Evolutionary conservation across 768 basidiomycete species (phyloP).

Genomic region (Strobilomyces confusus): DNA sequence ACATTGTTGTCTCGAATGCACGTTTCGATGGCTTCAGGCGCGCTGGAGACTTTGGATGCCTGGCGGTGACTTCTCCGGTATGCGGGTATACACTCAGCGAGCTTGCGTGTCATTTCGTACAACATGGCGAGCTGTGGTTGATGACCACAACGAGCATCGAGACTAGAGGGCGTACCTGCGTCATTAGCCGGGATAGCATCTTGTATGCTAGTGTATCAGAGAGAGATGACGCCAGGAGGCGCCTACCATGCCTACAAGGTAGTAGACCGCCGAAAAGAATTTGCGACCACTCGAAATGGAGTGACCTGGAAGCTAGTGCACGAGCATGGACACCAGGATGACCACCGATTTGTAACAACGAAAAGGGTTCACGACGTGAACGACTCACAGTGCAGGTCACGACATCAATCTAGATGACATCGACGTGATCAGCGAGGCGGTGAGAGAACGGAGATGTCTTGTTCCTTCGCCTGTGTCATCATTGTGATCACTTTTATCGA

Average conservation of each 20-base stretch:
- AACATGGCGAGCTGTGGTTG: constrained; percentile 23
- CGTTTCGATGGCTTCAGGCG: constrained; percentile 29
- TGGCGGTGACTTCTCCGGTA: constrained; percentile 18
- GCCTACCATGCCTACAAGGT: not conserved
- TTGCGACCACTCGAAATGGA: constrained; percentile 20
- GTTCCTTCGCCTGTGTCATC: no score
- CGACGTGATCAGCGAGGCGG: no score
- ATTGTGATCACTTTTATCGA: no score
- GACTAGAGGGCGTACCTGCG: constrained; percentile 32
- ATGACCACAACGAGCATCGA: not conserved
- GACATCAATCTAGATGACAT: no score
- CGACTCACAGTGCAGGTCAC: no score
- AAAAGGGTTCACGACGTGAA: no score
- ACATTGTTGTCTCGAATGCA: constrained; percentile 20
- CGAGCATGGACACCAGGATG: not conserved
- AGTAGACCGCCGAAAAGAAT: constrained; percentile 18
- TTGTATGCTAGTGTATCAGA: constrained; percentile 5
- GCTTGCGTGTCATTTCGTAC: constrained; percentile 55
- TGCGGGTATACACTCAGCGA: constrained; percentile 47
- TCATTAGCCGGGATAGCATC: constrained; percentile 39
- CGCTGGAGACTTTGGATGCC: constrained; percentile 34
- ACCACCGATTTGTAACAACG: no score
- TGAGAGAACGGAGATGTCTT: no score
- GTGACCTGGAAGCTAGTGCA: constrained; percentile 20
- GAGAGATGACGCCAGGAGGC: not conserved